A percentile compares a stretch with the other conserved stretches of the same genome.
Conservation (phyloP, 106 monocot genomes). For the Cymbidium sinense region DNA sequence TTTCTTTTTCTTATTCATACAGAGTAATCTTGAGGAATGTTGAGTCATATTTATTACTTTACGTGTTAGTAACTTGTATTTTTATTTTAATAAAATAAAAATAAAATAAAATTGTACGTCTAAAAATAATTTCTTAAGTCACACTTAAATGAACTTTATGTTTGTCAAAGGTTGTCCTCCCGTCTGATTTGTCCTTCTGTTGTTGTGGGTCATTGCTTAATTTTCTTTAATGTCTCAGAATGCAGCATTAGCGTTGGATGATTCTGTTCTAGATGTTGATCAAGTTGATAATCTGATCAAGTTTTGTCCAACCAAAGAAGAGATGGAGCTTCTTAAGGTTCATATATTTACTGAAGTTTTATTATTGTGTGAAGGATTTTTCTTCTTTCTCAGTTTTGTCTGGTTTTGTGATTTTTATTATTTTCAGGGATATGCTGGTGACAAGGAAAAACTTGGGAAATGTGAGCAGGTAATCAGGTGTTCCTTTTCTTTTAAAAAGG, state of each 20-base stretch:
- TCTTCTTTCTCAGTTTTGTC: not conserved
- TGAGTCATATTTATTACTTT: no score
- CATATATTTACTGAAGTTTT: slow-evolving; percentile 3
- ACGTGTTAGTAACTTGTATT: no score
- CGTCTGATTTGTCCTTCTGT: not conserved
- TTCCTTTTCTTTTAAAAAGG: not conserved
- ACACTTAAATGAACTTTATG: not conserved
- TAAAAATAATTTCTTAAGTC: not conserved
- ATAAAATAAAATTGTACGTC: not conserved
- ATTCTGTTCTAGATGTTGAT: slow-evolving; percentile 22
- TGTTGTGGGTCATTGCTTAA: not conserved
- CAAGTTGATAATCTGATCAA: slow-evolving; percentile 30
- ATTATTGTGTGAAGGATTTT: not conserved
- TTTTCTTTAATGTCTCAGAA: slow-evolving; percentile 11
- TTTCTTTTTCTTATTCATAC: no score
- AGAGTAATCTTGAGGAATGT: no score
- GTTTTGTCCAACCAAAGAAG: slow-evolving; percentile 32
- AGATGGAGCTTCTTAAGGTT: slow-evolving; percentile 33
- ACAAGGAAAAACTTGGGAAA: slow-evolving; percentile 16
- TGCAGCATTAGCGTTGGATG: slow-evolving; percentile 25
- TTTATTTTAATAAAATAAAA: no score
- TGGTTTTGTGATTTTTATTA: not conserved
- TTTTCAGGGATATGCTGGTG: slow-evolving; percentile 11
- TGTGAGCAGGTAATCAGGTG: slow-evolving; percentile 12
- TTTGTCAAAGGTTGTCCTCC: not conserved